phyloP scores from a whole-genome alignment of 2,329 filamentous ascomycete species.

The Thielaviopsis populi region DNA sequence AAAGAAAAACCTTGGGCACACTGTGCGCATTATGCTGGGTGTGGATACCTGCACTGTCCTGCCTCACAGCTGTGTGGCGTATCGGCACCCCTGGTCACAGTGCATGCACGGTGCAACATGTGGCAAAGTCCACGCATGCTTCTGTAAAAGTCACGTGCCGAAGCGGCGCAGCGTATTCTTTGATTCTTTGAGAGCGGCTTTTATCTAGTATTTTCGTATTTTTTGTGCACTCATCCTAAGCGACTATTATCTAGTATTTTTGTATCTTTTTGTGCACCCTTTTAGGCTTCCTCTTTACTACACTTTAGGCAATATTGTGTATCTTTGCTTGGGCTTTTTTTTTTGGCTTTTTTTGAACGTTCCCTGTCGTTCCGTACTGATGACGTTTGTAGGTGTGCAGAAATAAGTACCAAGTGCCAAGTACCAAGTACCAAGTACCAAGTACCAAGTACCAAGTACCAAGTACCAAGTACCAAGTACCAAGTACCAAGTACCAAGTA shows the following conservation, averaged over 20 bases:
- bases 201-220: neutral
- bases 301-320: neutral
- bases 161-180: neutral
- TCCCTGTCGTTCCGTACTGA: neutral
- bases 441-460: neutral
- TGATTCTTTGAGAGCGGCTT: neutral
- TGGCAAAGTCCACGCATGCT: neutral
- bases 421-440: neutral
- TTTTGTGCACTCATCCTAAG: too few relatives aligned
- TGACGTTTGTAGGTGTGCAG: too few relatives aligned
- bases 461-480: neutral
- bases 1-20: neutral
- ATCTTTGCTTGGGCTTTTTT: neutral
- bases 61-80: neutral
- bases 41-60: neutral
- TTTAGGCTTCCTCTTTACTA: neutral
- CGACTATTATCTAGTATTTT: neutral
- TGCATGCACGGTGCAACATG: neutral
- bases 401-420: neutral
- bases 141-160: neutral
- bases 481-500: neutral
- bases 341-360: neutral
- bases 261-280: neutral
- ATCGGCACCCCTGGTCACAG: neutral
- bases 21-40: conserved; percentile 4